These are phyloP conservation scores for bread wheat (Triticum aestivum) DNA, from an alignment of 176 grass and related monocot genomes.

Conservation along the genomic window IWGSC_CS_RefSeq_v2.1 NC_057802.1:523972350-523972849, in stretches of 20 bases:
- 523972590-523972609: background rate
- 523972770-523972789: no score
- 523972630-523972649: background rate
- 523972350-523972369: conserved; percentile 52
- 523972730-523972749: conserved; percentile 19
- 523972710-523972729: background rate
- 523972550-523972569: background rate
- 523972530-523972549: background rate
- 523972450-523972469: conserved; percentile 73
- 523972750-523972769: background rate
- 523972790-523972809: background rate
- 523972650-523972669: no score
- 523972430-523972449: conserved; percentile 75
- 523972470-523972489: conserved; percentile 56
- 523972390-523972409: conserved; percentile 58
- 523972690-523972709: background rate
- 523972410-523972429: conserved; percentile 72
- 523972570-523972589: background rate
- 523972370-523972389: conserved; percentile 68
- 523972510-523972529: background rate
- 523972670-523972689: background rate
- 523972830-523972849: background rate
- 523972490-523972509: background rate
- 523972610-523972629: background rate
- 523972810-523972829: background rate